These are phyloP conservation scores for Penicillium janthinellum DNA, from an alignment of 2,329 filamentous ascomycete species.

Conservation along the genomic window DNA sequence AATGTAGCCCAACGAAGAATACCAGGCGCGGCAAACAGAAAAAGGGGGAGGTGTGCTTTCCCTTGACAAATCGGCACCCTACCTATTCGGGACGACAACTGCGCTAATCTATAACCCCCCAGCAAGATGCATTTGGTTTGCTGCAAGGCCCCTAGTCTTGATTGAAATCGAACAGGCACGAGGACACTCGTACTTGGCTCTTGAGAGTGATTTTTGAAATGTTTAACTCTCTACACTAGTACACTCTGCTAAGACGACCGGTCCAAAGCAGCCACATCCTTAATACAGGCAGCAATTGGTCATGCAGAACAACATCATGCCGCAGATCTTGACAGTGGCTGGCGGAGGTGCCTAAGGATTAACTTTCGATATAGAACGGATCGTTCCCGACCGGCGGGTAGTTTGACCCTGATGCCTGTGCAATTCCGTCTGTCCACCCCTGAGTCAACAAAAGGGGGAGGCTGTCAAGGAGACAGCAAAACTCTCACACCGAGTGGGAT, in stretches of 20 bases:
- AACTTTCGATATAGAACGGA: background rate
- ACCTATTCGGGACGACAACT: slow-evolving; percentile 7
- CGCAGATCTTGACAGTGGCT: slow-evolving; percentile 5
- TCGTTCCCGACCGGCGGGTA: background rate
- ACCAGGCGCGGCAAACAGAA: background rate
- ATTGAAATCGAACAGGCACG: slow-evolving; percentile 26
- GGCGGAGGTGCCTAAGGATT: background rate
- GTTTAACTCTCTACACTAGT: background rate
- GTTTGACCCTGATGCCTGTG: background rate
- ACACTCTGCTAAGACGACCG: slow-evolving; percentile 5
- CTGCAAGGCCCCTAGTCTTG: slow-evolving; percentile 29
- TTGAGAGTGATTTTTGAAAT: no score
- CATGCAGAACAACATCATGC: slow-evolving; percentile 14
- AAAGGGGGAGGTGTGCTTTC: slow-evolving; percentile 1
- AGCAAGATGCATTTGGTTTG: slow-evolving; percentile 5
- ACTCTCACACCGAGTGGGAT: background rate
- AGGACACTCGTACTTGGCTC: slow-evolving; percentile 9
- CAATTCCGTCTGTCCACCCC: background rate
- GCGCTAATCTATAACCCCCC: slow-evolving; percentile 14
- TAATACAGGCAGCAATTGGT: slow-evolving; percentile 11
- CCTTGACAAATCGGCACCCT: slow-evolving; percentile 7
- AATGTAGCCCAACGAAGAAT: background rate
- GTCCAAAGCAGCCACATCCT: slow-evolving; percentile 5
- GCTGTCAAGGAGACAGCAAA: background rate
- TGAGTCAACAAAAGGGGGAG: slow-evolving; percentile 7